phyloP scores from a whole-genome alignment of 768 basidiomycete species.

The Termitomyces sp. region DNA sequence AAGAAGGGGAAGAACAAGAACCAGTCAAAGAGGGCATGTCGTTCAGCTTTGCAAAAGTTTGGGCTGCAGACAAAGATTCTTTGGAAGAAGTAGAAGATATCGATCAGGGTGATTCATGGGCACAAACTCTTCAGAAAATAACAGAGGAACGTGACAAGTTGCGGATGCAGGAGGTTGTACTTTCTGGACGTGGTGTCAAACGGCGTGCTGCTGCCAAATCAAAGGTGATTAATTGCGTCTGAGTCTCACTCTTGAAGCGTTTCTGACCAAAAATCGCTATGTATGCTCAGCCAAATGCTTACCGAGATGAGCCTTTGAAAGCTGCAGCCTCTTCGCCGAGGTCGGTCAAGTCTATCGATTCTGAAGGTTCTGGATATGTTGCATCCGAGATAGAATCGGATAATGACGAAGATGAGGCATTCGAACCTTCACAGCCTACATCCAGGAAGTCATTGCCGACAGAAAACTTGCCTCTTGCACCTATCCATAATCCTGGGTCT shows the following conservation, averaged over 20 bases:
- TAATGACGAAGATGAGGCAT: conserved; percentile 14
- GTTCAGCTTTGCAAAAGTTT: conserved; percentile 90
- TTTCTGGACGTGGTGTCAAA: conserved; percentile 69
- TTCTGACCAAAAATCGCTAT: not conserved
- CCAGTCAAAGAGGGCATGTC: conserved; percentile 43
- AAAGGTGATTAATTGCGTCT: conserved; percentile 22
- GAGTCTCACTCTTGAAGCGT: conserved; percentile 1
- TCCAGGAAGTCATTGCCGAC: conserved; percentile 8
- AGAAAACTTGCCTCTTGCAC: conserved; percentile 6
- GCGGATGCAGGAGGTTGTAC: conserved; percentile 38
- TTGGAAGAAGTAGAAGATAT: conserved; percentile 64
- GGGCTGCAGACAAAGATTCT: conserved; percentile 73
- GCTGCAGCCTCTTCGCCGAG: conserved; percentile 2
- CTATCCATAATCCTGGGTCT: conserved; percentile 13
- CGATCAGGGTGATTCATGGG: conserved; percentile 77
- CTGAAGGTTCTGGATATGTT: conserved; percentile 28
- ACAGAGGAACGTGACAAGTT: conserved; percentile 36
- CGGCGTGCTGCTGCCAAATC: conserved; percentile 65
- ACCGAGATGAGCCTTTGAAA: conserved; percentile 12
- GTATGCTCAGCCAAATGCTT: conserved; percentile 24
- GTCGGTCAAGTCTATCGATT: conserved; percentile 16
- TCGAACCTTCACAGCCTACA: conserved; percentile 12
- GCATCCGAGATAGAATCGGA: conserved; percentile 24
- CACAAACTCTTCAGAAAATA: conserved; percentile 55
- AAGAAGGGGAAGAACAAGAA: conserved; percentile 55